A percentile compares a stretch with the other conserved stretches of the same genome.
Conservation (phyloP, 176 grass and related monocot species). For the Oryza meridionalis region DNA sequence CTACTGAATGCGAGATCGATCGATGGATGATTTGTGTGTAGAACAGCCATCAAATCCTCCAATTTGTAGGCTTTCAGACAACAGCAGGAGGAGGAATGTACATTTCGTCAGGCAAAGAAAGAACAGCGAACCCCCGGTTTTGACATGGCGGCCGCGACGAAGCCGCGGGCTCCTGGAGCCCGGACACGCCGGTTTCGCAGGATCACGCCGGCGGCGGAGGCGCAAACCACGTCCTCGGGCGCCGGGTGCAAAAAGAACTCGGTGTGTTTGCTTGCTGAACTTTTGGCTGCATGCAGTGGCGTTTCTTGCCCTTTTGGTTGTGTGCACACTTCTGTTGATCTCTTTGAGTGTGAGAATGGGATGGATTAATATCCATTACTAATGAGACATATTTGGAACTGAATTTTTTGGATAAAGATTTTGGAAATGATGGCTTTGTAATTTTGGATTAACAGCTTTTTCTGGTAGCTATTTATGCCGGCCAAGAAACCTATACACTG, state of each 20-base stretch:
- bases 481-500: not conserved
- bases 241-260: not conserved
- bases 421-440: not conserved
- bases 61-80: not conserved
- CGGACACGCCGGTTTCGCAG: too few species aligned
- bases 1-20: not conserved
- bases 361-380: too few species aligned
- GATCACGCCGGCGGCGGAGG: not conserved
- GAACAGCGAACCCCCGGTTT: not conserved
- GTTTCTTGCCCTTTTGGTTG: not conserved
- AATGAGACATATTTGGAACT: too few species aligned
- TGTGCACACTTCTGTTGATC: not conserved
- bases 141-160: not conserved
- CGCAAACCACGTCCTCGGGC: not conserved
- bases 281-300: not conserved
- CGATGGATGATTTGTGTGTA: not conserved
- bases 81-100: not conserved
- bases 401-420: not conserved
- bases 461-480: not conserved
- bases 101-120: not conserved
- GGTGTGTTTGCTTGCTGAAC: not conserved
- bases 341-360: not conserved
- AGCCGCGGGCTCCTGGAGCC: not conserved
- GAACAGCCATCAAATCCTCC: not conserved
- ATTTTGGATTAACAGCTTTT: not conserved